phyloP scores from a whole-genome alignment of 352 stramenopile species.

The Lagenidium giganteum region DNA sequence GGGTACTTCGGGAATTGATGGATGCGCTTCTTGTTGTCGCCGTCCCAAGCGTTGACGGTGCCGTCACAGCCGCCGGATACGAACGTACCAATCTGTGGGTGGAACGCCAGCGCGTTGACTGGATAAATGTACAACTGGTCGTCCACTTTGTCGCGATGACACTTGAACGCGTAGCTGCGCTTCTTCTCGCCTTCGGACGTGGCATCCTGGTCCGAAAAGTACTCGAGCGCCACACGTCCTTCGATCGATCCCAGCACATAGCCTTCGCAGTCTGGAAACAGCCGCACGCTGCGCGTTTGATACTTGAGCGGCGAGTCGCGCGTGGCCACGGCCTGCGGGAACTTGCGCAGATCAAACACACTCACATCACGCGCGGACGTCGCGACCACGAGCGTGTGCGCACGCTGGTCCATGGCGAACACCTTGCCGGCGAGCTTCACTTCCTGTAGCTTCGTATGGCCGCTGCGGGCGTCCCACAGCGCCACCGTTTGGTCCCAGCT shows the following conservation, averaged over 20 bases:
- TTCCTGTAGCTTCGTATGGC: slow-evolving; percentile 34
- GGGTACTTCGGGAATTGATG: slow-evolving; percentile 68
- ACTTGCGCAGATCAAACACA: slow-evolving; percentile 78
- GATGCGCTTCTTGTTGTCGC: slow-evolving; percentile 92
- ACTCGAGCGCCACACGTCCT: slow-evolving; percentile 94
- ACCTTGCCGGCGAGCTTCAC: slow-evolving; percentile 36
- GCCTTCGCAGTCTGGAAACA: slow-evolving; percentile 56
- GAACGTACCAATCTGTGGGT: slow-evolving; percentile 91
- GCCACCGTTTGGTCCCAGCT: slow-evolving; percentile 52
- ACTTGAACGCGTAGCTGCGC: slow-evolving; percentile 99
- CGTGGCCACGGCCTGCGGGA: slow-evolving; percentile 39
- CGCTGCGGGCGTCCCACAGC: slow-evolving; percentile 57
- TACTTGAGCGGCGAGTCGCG: slow-evolving; percentile 78
- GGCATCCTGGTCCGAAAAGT: no score
- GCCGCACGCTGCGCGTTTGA: slow-evolving; percentile 83
- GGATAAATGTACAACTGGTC: slow-evolving; percentile 86
- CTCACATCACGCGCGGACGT: slow-evolving; percentile 45
- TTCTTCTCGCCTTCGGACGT: no score
- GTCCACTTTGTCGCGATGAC: slow-evolving; percentile 86
- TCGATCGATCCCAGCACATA: slow-evolving; percentile 94
- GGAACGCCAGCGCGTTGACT: slow-evolving; percentile 95
- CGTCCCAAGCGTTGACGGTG: slow-evolving; percentile 90
- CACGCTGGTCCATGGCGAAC: slow-evolving; percentile 47
- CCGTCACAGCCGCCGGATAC: slow-evolving; percentile 94
- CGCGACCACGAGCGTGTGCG: slow-evolving; percentile 41